Evolutionary conservation across 148 eudicot species (phyloP), one percentile per base, ranked within the genome.

Genomic region (Silene conica): DNA sequence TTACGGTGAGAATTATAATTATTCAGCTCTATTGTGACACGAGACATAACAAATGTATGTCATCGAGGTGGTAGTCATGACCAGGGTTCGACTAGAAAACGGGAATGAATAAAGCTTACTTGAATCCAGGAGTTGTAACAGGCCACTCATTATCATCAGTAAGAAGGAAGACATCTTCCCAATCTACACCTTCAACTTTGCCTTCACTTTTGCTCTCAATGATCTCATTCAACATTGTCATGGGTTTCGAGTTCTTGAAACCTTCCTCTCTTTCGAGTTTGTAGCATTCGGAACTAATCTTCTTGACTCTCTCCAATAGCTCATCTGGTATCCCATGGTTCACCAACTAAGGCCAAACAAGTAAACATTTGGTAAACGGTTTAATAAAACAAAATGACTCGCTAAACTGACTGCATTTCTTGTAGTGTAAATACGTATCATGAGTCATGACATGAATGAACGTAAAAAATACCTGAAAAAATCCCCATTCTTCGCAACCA

Each of bases 401-500:
- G 1, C 8, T 38, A 38, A 38, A 38, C 43, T 38, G 43, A 0
- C 0, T 38, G 43, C 43, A 38, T 0, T 38, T 38, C 43, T 38
- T 38, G 7, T 38, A 38, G 8, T 38, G 9, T 38, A 6, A 38
- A 7, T 38, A 38, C 0, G 43, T 38, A 38, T 4, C 43, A 38
- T 38, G 43, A 38, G 7, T 4, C 43, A 38, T 38, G 43, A 38
- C 8, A 38, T 20, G 10, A 6, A 57, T 20, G 61, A 16, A 57
- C 9, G 8, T 7, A 18, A 23, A 48, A 57, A 48, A 12, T 79
- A 92, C 98, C 97, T 94, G 96, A 72, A 94, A 94, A 76, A 94
- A 94, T 61, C 98, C 98, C 97, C 97, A 94, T 78, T 94, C 86
- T 76, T 89, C 80, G 31, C 98, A 94, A 18, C 96, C 85, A 19